Evolutionary conservation across 2,329 filamentous ascomycete genomes (phyloP).

Genomic region (Claviceps sorghi): DNA sequence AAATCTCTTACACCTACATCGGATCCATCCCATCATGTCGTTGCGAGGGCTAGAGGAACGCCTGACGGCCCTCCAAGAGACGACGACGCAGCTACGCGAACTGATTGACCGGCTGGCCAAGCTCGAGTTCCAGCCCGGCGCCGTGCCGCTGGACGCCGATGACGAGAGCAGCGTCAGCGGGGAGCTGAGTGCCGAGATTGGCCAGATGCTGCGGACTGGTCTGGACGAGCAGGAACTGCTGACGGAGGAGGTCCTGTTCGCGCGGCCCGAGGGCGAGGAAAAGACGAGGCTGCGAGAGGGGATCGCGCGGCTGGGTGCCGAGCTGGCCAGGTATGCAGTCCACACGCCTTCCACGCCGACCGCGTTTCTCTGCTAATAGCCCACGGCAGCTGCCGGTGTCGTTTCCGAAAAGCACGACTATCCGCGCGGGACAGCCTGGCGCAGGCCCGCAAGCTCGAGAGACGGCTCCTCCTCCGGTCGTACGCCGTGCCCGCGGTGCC

Average conservation of each 20-base stretch:
- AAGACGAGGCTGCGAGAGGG: slow-evolving; percentile 52
- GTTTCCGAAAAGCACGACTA: slow-evolving; percentile 72
- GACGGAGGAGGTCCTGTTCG: slow-evolving; percentile 60
- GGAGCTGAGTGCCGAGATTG: slow-evolving; percentile 70
- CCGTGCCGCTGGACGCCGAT: slow-evolving; percentile 33
- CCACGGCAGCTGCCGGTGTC: slow-evolving; percentile 34
- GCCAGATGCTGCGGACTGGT: slow-evolving; percentile 58
- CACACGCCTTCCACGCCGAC: neutral
- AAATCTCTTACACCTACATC: too few relatives aligned
- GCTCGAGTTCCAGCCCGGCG: slow-evolving; percentile 44
- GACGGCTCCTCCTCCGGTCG: slow-evolving; percentile 57
- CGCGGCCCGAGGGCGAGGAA: slow-evolving; percentile 41
- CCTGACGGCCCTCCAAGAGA: slow-evolving; percentile 45
- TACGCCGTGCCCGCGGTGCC: slow-evolving; percentile 31
- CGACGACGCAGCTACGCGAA: slow-evolving; percentile 39
- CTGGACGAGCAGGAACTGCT: slow-evolving; percentile 76
- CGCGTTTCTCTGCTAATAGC: too few relatives aligned
- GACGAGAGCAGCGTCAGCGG: slow-evolving; percentile 42
- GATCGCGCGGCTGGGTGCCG: slow-evolving; percentile 50
- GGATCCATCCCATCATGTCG: slow-evolving; percentile 26
- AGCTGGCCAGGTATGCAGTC: slow-evolving; percentile 49
- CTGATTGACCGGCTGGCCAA: slow-evolving; percentile 45
- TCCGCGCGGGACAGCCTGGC: slow-evolving; percentile 62
- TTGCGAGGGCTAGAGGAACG: slow-evolving; percentile 48
- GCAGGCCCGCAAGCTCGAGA: slow-evolving; percentile 59